Conservation (phyloP, 192 early-diverging fungal genomes). For the Entomortierella parvispora region DNA sequence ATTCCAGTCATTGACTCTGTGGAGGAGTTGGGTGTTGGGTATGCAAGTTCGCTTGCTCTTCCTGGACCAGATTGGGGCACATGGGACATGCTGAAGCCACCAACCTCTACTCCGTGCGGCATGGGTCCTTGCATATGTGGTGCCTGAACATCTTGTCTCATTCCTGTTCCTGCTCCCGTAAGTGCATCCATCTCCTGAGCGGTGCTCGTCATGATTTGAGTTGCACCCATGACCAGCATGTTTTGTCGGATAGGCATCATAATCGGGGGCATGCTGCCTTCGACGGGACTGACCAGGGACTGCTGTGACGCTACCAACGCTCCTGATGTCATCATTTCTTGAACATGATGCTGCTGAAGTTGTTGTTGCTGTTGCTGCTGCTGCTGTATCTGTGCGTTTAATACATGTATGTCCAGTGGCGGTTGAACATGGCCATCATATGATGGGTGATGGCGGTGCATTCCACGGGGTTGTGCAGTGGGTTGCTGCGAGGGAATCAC, state of each 20-base stretch:
- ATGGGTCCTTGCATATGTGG: constrained; percentile 4
- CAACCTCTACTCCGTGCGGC: constrained; percentile 11
- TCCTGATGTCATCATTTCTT: constrained; percentile 25
- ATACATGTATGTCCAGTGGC: constrained; percentile 10
- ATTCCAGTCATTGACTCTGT: constrained; percentile 36
- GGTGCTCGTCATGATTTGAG: constrained; percentile 18
- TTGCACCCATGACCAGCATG: constrained; percentile 15
- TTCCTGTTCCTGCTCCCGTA: constrained; percentile 1
- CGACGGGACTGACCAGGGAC: constrained; percentile 25
- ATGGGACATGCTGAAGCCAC: background rate
- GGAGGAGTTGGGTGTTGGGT: constrained; percentile 24
- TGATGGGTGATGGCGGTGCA: constrained; percentile 33
- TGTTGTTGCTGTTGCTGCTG: constrained; percentile 29
- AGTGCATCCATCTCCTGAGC: constrained; percentile 19
- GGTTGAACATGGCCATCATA: constrained; percentile 35
- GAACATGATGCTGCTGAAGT: constrained; percentile 27
- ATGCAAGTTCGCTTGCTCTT: constrained; percentile 9
- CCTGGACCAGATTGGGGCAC: constrained; percentile 9
- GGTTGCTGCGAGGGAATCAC: constrained; percentile 38
- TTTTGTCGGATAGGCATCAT: constrained; percentile 32
- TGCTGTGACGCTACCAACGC: constrained; percentile 33
- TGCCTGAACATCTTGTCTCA: constrained; percentile 25
- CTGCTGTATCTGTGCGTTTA: constrained; percentile 46
- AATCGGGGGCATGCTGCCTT: constrained; percentile 9
- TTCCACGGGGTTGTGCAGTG: constrained; percentile 5